phyloP scores from a whole-genome alignment of 2,329 filamentous ascomycete genomes.

The Apiospora arundinis region DNA sequence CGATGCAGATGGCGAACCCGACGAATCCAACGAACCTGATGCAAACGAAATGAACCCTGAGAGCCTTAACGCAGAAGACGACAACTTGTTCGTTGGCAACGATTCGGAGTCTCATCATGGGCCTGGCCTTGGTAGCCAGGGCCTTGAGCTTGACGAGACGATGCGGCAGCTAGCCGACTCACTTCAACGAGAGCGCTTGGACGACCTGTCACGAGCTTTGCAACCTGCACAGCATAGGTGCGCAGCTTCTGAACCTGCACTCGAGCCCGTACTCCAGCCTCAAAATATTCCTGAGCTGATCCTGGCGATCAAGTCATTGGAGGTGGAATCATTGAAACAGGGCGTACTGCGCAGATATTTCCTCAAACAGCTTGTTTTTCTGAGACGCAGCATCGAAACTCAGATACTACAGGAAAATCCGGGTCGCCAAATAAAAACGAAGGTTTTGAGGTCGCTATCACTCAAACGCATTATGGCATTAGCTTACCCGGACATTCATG shows the following conservation, averaged over 20 bases:
- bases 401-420: not conserved
- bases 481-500: not conserved
- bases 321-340: not conserved
- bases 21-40: constrained; percentile 5
- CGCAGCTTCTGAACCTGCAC: not conserved
- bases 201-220: not conserved
- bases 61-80: not conserved
- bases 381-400: not conserved
- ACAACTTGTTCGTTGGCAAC: not conserved
- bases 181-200: constrained; percentile 1
- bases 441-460: not conserved
- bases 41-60: not conserved
- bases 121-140: not conserved
- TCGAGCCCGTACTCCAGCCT: not conserved
- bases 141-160: constrained; percentile 1
- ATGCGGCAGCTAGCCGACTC: not conserved
- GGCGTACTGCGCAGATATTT: not conserved
- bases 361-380: constrained; percentile 1
- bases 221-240: not conserved
- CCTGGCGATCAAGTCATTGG: not conserved
- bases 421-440: not conserved
- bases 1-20: constrained; percentile 6
- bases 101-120: not conserved
- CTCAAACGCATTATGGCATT: constrained; percentile 7
- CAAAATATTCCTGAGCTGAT: not conserved